Percentiles rank a stretch among this genome's conserved stretches.
phyloP scores from a whole-genome alignment of 1,139 yeast genomes.

The Candida gigantensis region DNA sequence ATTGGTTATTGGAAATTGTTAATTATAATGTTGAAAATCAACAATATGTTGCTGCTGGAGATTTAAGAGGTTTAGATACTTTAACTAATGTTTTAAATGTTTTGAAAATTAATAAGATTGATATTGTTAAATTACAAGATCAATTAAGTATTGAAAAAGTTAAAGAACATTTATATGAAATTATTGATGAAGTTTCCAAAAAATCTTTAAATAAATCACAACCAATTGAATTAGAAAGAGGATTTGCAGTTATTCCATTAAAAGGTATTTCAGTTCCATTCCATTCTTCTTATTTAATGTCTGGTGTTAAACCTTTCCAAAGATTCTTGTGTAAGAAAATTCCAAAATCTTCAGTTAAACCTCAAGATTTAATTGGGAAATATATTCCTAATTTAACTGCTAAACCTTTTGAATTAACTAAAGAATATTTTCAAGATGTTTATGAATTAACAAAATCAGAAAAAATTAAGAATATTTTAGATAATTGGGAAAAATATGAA shows the following conservation, averaged over 20 bases:
- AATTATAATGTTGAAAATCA: constrained; percentile 97
- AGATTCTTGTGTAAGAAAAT: constrained; percentile 95
- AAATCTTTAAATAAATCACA: constrained; percentile 86
- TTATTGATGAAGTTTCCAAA: constrained; percentile 80
- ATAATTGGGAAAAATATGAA: constrained; percentile 91
- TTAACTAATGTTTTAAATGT: constrained; percentile 91
- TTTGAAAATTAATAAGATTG: constrained; percentile 89
- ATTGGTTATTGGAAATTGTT: constrained; percentile 96
- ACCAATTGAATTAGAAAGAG: constrained; percentile 96
- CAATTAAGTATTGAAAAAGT: constrained; percentile 84
- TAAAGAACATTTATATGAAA: constrained; percentile 81
- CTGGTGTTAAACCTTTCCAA: constrained; percentile 99
- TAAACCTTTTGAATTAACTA: constrained; percentile 91
- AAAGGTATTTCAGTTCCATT: constrained; percentile 98
- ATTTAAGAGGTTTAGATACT: constrained; percentile 90
- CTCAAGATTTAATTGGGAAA: constrained; percentile 88
- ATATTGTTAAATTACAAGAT: constrained; percentile 83
- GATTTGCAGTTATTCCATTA: constrained; percentile 96
- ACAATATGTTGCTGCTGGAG: constrained; percentile 99
- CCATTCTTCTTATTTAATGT: constrained; percentile 96
- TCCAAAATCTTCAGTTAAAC: constrained; percentile 92
- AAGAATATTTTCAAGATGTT: constrained; percentile 95
- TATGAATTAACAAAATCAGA: constrained; percentile 89
- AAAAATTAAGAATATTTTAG: constrained; percentile 84
- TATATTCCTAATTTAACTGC: constrained; percentile 99